Percentiles rank a stretch among this genome's conserved stretches.
These are phyloP conservation scores for Sesbania bispinosa DNA, from an alignment of 306 rosid species.

Conservation along the genomic window DNA sequence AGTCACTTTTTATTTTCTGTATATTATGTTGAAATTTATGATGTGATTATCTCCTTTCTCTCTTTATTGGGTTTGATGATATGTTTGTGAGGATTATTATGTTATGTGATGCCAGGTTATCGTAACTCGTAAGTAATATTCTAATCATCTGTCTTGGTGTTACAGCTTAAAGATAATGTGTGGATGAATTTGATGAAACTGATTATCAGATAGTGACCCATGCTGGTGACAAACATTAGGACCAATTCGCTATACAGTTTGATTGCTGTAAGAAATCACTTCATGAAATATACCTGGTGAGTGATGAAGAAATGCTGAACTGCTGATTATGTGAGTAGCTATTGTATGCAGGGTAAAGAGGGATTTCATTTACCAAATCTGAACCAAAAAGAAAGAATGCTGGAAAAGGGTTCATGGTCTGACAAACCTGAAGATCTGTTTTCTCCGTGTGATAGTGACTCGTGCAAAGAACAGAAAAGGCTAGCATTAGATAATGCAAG, in stretches of 20 bases:
- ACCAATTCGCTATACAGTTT: slow-evolving; percentile 28
- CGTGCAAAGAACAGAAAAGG: slow-evolving; percentile 44
- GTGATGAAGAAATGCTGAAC: slow-evolving; percentile 23
- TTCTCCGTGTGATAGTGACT: slow-evolving; percentile 45
- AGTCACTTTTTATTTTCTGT: background rate
- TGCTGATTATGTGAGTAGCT: slow-evolving; percentile 31
- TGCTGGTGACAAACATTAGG: slow-evolving; percentile 34
- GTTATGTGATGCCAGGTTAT: slow-evolving; percentile 1
- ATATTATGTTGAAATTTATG: background rate
- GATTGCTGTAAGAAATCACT: slow-evolving; percentile 37
- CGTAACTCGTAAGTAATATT: background rate
- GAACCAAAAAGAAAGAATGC: slow-evolving; percentile 35
- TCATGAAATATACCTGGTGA: slow-evolving; percentile 21
- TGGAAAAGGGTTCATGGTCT: slow-evolving; percentile 65
- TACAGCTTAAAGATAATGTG: slow-evolving; percentile 51
- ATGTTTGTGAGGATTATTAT: background rate
- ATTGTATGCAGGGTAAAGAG: slow-evolving; percentile 30
- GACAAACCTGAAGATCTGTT: slow-evolving; percentile 42
- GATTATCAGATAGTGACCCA: slow-evolving; percentile 61
- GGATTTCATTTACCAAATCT: slow-evolving; percentile 18
- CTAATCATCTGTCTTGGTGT: slow-evolving; percentile 29
- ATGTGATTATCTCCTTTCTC: background rate
- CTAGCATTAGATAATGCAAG: slow-evolving; percentile 37
- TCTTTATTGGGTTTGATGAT: background rate
- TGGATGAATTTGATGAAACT: slow-evolving; percentile 51